Conservation (phyloP, 2,329 filamentous ascomycete genomes). For the Fusarium palustre region DNA sequence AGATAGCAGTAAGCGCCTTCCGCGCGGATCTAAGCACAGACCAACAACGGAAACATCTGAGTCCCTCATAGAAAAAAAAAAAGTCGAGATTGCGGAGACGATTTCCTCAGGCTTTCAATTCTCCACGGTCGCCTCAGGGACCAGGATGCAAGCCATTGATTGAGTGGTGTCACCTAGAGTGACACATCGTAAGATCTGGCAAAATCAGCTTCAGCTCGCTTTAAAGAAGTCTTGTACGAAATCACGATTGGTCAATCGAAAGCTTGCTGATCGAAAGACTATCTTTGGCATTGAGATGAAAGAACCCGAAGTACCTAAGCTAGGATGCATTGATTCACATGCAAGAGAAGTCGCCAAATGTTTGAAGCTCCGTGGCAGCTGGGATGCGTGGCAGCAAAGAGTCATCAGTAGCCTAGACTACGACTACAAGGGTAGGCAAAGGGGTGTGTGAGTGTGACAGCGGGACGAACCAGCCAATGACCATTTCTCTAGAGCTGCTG, state of each 20-base stretch:
- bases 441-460: slow-evolving; percentile 35
- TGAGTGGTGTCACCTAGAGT: slow-evolving; percentile 36
- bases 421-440: slow-evolving; percentile 13
- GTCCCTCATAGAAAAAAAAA: not conserved
- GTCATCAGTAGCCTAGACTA: slow-evolving; percentile 24
- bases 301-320: not conserved
- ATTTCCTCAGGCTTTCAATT: slow-evolving; percentile 21
- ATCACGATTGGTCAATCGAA: not conserved
- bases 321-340: slow-evolving; percentile 19
- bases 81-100: slow-evolving; percentile 7
- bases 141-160: slow-evolving; percentile 17
- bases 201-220: not conserved
- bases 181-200: slow-evolving; percentile 38
- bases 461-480: slow-evolving; percentile 31
- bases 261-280: not conserved
- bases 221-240: not conserved
- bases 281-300: not conserved
- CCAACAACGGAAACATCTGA: not conserved
- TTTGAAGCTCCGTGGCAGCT: slow-evolving; percentile 34
- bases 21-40: slow-evolving; percentile 35
- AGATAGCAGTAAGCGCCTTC: slow-evolving; percentile 11
- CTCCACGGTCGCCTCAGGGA: slow-evolving; percentile 12
- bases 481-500: slow-evolving; percentile 26
- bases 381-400: slow-evolving; percentile 39
- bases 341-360: slow-evolving; percentile 13